Base-by-base conservation (phyloP, 805 yeast genomes). In the Kodamaea laetipori region DNA sequence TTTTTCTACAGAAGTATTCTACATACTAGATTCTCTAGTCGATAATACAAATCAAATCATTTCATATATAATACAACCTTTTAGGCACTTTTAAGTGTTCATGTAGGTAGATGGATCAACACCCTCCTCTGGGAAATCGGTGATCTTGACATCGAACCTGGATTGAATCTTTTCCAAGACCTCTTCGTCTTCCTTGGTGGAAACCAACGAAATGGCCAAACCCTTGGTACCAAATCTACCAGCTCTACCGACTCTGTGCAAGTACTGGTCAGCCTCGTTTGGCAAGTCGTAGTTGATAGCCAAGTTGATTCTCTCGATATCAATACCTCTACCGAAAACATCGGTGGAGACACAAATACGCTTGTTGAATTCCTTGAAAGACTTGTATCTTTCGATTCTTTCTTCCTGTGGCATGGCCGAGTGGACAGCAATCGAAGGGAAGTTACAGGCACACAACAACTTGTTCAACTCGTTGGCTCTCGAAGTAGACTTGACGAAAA, bases 161-260 rank as follows among this genome's bases (percentile, higher is more conserved):
- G 88, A 95, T 77, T 94, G 99, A 64, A 94, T 94, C 73, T 89
- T 85, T 60, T 79, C 86, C 67, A 94, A 78, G 33, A 90, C 86
- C 71, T 84, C 88, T 69, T 89, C 90, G 64, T 94, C 99, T 52
- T 83, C 92, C 58, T 82, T 86, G 46, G 83, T 77, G 33, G 94
- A 77, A 43, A 94, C 94, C 53, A 92, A 87, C 32, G 97, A 88
- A 46, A 94, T 79, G 42, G 97, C 95, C 59, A 94, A 82, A 75
- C 99, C 99, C 76, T 92, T 92, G 65, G 99, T 92, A 77, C 99
- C 99, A 61, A 92, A 92, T 80, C 99, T 90, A 74, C 99, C 99
- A 56, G 99, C 99, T 82, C 99, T 90, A 64, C 99, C 99, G 51
- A 92, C 99, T 77, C 99, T 89, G 77, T 92, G 99, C 66, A 92